Conservation (phyloP, 2,329 filamentous ascomycete species). For the Trichoderma atrobrunneum region DNA sequence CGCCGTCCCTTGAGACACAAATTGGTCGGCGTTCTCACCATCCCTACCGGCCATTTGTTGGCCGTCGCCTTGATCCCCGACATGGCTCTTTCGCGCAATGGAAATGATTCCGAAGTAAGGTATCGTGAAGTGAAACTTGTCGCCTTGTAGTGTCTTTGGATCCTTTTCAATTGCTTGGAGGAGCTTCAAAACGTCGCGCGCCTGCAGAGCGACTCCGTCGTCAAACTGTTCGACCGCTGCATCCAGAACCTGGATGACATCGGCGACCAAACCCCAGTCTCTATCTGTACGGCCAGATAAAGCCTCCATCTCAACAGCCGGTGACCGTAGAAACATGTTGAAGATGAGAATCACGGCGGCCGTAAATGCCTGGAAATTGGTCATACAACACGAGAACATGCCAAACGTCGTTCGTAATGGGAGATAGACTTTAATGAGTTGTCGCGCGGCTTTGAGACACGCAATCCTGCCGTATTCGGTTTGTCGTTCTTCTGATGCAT, state of each 20-base stretch:
- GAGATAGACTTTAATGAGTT: slow-evolving; percentile 10
- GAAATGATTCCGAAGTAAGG: slow-evolving; percentile 5
- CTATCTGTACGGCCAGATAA: neutral
- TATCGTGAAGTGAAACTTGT: slow-evolving; percentile 12
- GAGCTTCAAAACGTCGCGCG: slow-evolving; percentile 2
- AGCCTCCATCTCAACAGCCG: neutral
- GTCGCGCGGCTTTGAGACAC: slow-evolving; percentile 10
- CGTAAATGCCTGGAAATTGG: slow-evolving; percentile 16
- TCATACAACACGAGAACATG: slow-evolving; percentile 16
- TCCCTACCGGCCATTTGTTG: neutral
- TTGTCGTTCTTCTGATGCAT: neutral
- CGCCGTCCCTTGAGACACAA: neutral
- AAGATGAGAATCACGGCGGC: slow-evolving; percentile 15
- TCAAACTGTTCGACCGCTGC: neutral
- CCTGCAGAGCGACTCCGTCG: slow-evolving; percentile 6
- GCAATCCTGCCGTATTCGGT: slow-evolving; percentile 12
- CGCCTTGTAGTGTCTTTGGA: neutral
- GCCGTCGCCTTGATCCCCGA: neutral
- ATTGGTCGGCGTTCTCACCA: too few relatives aligned
- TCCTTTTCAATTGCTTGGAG: slow-evolving; percentile 7
- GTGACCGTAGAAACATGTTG: neutral
- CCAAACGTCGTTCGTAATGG: slow-evolving; percentile 7
- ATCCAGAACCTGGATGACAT: neutral
- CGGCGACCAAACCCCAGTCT: slow-evolving; percentile 3
- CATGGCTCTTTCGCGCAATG: neutral